phyloP scores from a whole-genome alignment of 1,284 basidiomycete species.

The Puccinia horiana region DNA sequence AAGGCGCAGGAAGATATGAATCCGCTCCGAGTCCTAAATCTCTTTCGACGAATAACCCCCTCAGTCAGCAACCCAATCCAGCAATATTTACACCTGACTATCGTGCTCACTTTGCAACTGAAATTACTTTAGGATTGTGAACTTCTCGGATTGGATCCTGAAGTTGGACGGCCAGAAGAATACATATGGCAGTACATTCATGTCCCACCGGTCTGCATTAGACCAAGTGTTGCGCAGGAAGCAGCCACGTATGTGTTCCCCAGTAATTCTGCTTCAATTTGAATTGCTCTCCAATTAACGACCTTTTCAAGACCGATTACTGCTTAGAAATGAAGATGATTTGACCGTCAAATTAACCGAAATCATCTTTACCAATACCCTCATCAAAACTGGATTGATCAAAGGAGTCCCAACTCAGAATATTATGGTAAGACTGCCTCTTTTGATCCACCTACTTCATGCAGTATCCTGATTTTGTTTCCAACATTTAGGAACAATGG shows the following conservation, averaged over 20 bases:
- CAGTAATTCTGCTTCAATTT: constrained; percentile 50
- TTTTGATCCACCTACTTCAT: background rate
- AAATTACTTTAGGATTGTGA: constrained; percentile 76
- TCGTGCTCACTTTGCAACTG: background rate
- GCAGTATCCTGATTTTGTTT: background rate
- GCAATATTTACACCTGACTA: background rate
- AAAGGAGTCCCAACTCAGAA: constrained; percentile 84
- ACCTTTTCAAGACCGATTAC: background rate
- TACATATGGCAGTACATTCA: constrained; percentile 99
- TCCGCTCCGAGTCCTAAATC: constrained; percentile 85
- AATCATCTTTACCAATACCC: constrained; percentile 90
- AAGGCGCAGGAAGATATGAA: constrained; percentile 95
- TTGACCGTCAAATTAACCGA: constrained; percentile 96
- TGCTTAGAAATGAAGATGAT: constrained; percentile 83
- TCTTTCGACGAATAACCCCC: constrained; percentile 89
- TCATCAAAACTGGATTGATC: constrained; percentile 84
- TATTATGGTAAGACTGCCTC: constrained; percentile 70
- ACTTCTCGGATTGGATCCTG: constrained; percentile 83
- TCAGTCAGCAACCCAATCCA: constrained; percentile 57
- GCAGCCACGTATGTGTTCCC: constrained; percentile 66
- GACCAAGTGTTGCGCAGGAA: constrained; percentile 95
- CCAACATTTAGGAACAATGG: constrained; percentile 77
- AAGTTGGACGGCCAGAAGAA: constrained; percentile 89
- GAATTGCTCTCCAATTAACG: background rate
- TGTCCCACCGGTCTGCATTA: constrained; percentile 95